Evolutionary conservation across 345 rosid genomes (phyloP).

Genomic region (Eucalyptus fibrosa): DNA sequence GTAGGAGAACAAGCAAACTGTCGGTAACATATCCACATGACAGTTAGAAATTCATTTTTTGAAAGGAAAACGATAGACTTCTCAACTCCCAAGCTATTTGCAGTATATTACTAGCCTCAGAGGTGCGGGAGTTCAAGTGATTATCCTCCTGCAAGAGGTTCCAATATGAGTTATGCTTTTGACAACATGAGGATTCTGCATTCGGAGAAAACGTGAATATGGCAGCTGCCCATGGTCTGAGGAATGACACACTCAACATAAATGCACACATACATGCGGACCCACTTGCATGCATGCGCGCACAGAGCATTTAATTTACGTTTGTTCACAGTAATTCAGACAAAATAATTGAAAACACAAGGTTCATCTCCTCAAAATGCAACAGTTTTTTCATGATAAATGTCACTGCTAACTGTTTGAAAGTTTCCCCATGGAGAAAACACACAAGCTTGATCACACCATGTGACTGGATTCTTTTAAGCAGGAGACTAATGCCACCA

Average conservation of each 20-base stretch:
- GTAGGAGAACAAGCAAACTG: constrained; percentile 8
- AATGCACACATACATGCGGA: background rate
- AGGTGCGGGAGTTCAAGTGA: constrained; percentile 8
- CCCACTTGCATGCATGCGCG: background rate
- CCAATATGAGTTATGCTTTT: constrained; percentile 11
- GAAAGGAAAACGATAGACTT: background rate
- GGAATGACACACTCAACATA: background rate
- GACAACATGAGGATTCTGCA: constrained; percentile 14
- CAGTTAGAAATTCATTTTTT: background rate
- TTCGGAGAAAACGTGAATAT: background rate
- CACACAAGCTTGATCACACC: background rate
- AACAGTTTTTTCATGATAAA: background rate
- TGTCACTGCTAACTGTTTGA: background rate
- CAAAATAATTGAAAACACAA: background rate
- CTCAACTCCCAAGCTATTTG: background rate
- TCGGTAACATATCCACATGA: background rate
- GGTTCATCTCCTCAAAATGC: background rate
- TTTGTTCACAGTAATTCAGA: background rate
- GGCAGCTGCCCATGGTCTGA: background rate
- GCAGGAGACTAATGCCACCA: background rate
- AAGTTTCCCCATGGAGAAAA: background rate
- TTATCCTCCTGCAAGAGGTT: constrained; percentile 10
- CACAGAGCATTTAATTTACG: background rate
- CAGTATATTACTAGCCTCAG: constrained; percentile 27
- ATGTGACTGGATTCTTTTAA: background rate